phyloP scores from a whole-genome alignment of 1,284 basidiomycete genomes.

The Ganoderma leucocontextum region DNA sequence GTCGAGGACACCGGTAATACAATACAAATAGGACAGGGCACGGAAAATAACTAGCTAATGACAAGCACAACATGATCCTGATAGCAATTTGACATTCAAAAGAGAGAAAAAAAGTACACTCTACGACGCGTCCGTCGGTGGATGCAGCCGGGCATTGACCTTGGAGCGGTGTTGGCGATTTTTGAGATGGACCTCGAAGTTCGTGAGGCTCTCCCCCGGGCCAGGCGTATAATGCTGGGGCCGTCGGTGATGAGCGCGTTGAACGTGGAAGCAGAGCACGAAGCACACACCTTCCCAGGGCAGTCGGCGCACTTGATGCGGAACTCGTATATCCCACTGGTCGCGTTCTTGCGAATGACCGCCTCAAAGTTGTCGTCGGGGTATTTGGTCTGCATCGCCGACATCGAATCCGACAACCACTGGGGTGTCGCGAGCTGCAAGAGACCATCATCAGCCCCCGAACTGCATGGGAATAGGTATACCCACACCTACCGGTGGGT shows the following conservation, averaged over 20 bases:
- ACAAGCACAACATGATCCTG: conserved; percentile 38
- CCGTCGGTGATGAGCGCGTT: neutral
- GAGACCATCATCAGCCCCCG: conserved; percentile 13
- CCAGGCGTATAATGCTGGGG: conserved; percentile 90
- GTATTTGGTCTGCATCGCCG: conserved; percentile 75
- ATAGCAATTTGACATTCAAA: conserved; percentile 32
- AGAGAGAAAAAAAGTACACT: conserved; percentile 10
- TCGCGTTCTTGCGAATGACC: conserved; percentile 66
- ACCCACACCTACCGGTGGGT: conserved; percentile 32
- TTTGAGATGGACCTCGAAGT: conserved; percentile 93
- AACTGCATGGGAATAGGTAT: conserved; percentile 5
- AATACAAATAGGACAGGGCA: conserved; percentile 30
- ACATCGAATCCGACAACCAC: conserved; percentile 76
- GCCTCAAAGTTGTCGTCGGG: conserved; percentile 87
- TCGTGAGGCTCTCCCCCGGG: conserved; percentile 87
- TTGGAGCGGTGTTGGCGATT: conserved; percentile 75
- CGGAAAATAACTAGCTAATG: conserved; percentile 29
- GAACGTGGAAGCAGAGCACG: neutral
- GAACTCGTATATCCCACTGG: conserved; percentile 77
- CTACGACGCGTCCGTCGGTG: conserved; percentile 23
- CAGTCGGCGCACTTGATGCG: conserved; percentile 95
- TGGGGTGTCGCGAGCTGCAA: conserved; percentile 55
- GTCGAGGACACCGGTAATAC: conserved; percentile 20
- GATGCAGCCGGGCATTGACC: conserved; percentile 52
- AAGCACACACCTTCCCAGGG: conserved; percentile 81